These are phyloP conservation scores for Lactifluus piperatus DNA, from an alignment of 768 basidiomycete species.

Conservation along the genomic window DNA sequence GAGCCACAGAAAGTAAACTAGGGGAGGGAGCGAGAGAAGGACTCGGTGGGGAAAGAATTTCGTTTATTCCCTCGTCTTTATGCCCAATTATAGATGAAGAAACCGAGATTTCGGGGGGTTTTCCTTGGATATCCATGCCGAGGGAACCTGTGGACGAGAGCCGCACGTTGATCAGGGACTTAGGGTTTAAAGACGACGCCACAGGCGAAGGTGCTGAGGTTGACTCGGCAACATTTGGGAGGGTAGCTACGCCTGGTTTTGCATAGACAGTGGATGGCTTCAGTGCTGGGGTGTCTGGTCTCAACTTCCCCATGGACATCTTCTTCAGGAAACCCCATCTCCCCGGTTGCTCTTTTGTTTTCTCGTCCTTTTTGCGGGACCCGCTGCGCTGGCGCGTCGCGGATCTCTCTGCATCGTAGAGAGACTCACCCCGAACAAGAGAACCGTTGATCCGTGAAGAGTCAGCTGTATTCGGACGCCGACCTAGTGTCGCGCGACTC, in stretches of 20 bases:
- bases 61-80: neutral
- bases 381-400: constrained; percentile 14
- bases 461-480: neutral
- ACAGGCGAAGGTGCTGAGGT: constrained; percentile 1
- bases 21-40: constrained; percentile 4
- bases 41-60: neutral
- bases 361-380: constrained; percentile 18
- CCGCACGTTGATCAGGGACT: constrained; percentile 24
- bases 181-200: constrained; percentile 22
- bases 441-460: neutral
- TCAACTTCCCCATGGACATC: constrained; percentile 96
- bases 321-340: constrained; percentile 97
- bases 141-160: constrained; percentile 63
- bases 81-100: constrained; percentile 13
- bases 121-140: constrained; percentile 26
- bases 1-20: constrained; percentile 10
- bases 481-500: neutral
- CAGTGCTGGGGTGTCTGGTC: constrained; percentile 42
- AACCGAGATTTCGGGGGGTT: constrained; percentile 8
- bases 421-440: neutral
- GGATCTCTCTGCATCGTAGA: neutral
- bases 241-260: constrained; percentile 23
- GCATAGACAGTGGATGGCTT: constrained; percentile 30
- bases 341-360: constrained; percentile 42
- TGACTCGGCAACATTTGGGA: constrained; percentile 12